Evolutionary conservation across 2,329 filamentous ascomycete genomes (phyloP).

Genomic region (Rhynchosporium graminicola): DNA sequence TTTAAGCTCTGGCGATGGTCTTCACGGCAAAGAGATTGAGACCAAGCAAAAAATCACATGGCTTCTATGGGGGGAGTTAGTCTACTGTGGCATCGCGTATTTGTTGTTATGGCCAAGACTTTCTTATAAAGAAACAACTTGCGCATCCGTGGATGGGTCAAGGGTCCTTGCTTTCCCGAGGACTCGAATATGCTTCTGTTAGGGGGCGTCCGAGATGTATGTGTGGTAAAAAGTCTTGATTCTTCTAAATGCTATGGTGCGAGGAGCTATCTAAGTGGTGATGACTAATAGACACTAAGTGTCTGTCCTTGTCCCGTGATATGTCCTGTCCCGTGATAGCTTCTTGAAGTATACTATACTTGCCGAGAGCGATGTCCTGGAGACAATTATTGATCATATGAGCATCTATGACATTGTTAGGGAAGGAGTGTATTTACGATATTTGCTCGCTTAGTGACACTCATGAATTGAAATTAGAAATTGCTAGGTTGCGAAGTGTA

Average conservation of each 20-base stretch:
- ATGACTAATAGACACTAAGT: too few relatives aligned
- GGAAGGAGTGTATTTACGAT: not conserved
- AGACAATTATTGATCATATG: not conserved
- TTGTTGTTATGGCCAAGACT: conserved; percentile 17
- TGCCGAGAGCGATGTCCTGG: not conserved
- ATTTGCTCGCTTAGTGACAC: conserved; percentile 1
- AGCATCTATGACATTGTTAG: not conserved
- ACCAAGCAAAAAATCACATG: conserved; percentile 12
- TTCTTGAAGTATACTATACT: not conserved
- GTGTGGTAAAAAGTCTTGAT: too few relatives aligned
- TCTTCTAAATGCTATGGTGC: too few relatives aligned
- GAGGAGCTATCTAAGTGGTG: too few relatives aligned
- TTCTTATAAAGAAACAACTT: conserved; percentile 5
- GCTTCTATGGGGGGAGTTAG: conserved; percentile 4
- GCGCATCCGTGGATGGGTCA: not conserved
- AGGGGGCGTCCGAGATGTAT: too few relatives aligned
- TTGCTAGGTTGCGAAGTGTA: too few relatives aligned
- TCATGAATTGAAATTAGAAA: not conserved
- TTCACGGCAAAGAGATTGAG: conserved; percentile 16
- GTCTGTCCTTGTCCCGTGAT: too few relatives aligned
- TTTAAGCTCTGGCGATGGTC: conserved; percentile 10
- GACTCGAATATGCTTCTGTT: not conserved
- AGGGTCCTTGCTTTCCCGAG: not conserved
- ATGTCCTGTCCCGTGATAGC: too few relatives aligned
- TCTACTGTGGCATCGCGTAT: conserved; percentile 8